Conservation (phyloP, 75 land plant species). For the Sequoia sempervirens region DNA sequence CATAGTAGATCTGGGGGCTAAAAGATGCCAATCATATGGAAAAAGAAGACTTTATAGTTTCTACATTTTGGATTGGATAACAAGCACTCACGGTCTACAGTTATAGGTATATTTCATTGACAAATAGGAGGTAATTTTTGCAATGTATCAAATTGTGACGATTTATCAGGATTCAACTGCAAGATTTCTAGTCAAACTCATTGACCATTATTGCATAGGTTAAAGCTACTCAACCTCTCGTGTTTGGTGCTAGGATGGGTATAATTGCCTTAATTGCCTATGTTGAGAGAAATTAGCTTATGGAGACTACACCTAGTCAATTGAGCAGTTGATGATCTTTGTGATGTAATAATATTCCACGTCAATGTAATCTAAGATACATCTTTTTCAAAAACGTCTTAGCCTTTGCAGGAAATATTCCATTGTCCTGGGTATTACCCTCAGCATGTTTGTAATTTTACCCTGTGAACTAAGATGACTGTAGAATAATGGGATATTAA, state of each 20-base stretch:
- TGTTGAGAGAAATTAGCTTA: background rate
- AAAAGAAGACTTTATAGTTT: background rate
- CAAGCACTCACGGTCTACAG: background rate
- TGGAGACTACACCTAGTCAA: too few relatives aligned
- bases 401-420: background rate
- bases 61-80: background rate
- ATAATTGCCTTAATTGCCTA: background rate
- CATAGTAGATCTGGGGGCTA: background rate
- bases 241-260: background rate
- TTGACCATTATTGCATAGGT: background rate
- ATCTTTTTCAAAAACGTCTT: background rate
- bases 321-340: background rate
- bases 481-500: background rate
- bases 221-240: background rate
- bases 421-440: background rate
- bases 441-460: background rate
- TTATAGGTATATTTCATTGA: too few relatives aligned
- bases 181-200: too few relatives aligned
- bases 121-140: too few relatives aligned
- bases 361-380: background rate
- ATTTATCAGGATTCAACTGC: too few relatives aligned
- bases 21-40: background rate
- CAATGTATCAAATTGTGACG: too few relatives aligned
- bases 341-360: background rate
- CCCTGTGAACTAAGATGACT: background rate